A percentile compares a stretch with the other conserved stretches of the same genome.
These are phyloP conservation scores for Puccinia novopanici DNA, from an alignment of 1,284 basidiomycete genomes.

Conservation along the genomic window DNA sequence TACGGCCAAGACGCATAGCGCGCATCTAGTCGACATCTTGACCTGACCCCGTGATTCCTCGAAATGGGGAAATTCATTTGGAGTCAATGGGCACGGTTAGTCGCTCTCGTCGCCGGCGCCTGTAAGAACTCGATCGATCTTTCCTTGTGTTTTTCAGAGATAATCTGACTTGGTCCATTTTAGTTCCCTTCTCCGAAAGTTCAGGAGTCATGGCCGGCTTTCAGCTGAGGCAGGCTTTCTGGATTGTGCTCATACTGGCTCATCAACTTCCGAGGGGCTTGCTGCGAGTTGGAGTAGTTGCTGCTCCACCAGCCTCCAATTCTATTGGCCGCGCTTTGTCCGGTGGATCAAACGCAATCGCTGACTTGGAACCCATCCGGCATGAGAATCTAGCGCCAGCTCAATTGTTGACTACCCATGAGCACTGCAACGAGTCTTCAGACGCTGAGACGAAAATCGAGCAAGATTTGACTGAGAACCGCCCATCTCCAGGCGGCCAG, in stretches of 20 bases:
- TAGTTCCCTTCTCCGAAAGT: not conserved
- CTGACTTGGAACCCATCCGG: not conserved
- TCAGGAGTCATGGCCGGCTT: not conserved
- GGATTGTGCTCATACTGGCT: not conserved
- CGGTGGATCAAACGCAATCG: not conserved
- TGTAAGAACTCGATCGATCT: conserved; percentile 66
- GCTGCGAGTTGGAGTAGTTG: not conserved
- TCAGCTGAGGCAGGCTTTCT: not conserved
- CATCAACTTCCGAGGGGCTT: not conserved
- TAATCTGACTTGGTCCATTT: too few species aligned
- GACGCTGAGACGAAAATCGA: not conserved
- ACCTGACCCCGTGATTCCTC: not conserved
- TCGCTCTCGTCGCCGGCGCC: conserved; percentile 70
- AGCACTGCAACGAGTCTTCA: not conserved
- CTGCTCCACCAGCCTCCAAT: not conserved
- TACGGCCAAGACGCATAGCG: too few species aligned
- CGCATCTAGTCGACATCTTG: not conserved
- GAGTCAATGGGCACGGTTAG: conserved; percentile 74
- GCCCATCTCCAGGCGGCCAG: too few species aligned
- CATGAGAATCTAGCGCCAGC: not conserved
- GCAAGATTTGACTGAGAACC: too few species aligned
- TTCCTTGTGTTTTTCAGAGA: too few species aligned
- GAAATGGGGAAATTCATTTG: conserved; percentile 78
- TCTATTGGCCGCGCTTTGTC: not conserved
- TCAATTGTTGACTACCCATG: not conserved